Evolutionary conservation across 164 flowering plant species (phyloP), one percentile per base, ranked within the genome.

Genomic region (Akebia trifoliata): DNA sequence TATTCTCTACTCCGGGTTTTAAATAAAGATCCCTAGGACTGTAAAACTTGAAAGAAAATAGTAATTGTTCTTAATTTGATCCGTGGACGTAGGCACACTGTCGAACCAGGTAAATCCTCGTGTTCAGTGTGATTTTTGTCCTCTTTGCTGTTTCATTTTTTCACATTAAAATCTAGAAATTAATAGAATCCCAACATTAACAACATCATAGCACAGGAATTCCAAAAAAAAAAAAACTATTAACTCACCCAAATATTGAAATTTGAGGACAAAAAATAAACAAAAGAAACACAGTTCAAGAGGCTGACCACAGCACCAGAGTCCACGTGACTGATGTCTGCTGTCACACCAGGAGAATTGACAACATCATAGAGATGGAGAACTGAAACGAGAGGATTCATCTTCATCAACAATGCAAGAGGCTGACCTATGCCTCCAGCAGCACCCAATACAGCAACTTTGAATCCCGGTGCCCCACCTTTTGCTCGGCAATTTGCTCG

Each of bases 371-470:
- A 90, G 12, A 94, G 84, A 71, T 90, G 97, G 65, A 94, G 93
- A 62, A 86, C 83, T 0, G 99, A 88, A 20, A 94, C 90, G 57
- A 87, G 72, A 0, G 99, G 99, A 45, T 90, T 87, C 86, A 90
- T 90, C 83, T 94, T 94, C 95, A 90, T 86, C 69, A 94, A 66
- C 95, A 94, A 8, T 0, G 99, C 74, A 17, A 94, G 78, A 36
- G 99, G 89, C 68, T 94, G 99, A 5, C 97, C 99, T 24, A 94
- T 94, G 29, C 99, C 95, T 17, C 99, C 99, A 22, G 97, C 87
- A 29, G 99, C 99, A 34, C 99, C 97, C 67, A 94, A 51, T 15
- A 94, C 76, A 0, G 96, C 96, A 4, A 94, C 99, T 58, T 83
- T 90, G 78, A 86, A 93, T 37, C 99, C 97, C 0, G 95, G 72